Percentiles rank a stretch among this genome's conserved stretches.
phyloP scores from a whole-genome alignment of 2,329 filamentous ascomycete species.

The Beauveria sp. region DNA sequence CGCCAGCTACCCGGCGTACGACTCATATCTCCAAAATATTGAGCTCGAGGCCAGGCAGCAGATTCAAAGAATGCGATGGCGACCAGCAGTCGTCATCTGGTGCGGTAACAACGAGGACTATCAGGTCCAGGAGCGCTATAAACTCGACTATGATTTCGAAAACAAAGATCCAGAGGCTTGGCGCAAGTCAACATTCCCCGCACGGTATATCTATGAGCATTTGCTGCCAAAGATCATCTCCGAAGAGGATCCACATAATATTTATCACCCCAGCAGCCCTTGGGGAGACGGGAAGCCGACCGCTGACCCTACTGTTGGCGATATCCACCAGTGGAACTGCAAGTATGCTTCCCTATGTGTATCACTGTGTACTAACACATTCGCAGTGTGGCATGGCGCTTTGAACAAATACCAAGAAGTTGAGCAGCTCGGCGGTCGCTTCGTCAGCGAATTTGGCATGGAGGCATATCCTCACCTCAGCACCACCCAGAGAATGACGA shows the following conservation, averaged over 20 bases:
- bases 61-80: conserved; percentile 46
- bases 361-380: background rate
- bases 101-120: conserved; percentile 77
- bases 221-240: conserved; percentile 58
- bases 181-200: conserved; percentile 67
- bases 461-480: conserved; percentile 59
- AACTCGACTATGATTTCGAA: conserved; percentile 62
- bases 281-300: conserved; percentile 56
- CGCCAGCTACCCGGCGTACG: conserved; percentile 60
- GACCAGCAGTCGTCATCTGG: conserved; percentile 64
- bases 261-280: conserved; percentile 67
- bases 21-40: conserved; percentile 51
- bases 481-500: conserved; percentile 61
- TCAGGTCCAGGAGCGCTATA: conserved; percentile 62
- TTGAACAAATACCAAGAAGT: conserved; percentile 73
- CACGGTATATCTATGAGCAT: conserved; percentile 72
- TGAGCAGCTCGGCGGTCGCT: conserved; percentile 61
- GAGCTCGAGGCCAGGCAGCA: conserved; percentile 55
- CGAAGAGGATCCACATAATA: conserved; percentile 54
- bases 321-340: conserved; percentile 67
- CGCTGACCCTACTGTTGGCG: conserved; percentile 60
- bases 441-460: conserved; percentile 80
- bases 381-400: conserved; percentile 58
- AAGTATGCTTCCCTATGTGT: background rate
- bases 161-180: conserved; percentile 67